Base-by-base conservation (phyloP, 495 filamentous ascomycete genomes). In the Coniosporium apollinis region DNA sequence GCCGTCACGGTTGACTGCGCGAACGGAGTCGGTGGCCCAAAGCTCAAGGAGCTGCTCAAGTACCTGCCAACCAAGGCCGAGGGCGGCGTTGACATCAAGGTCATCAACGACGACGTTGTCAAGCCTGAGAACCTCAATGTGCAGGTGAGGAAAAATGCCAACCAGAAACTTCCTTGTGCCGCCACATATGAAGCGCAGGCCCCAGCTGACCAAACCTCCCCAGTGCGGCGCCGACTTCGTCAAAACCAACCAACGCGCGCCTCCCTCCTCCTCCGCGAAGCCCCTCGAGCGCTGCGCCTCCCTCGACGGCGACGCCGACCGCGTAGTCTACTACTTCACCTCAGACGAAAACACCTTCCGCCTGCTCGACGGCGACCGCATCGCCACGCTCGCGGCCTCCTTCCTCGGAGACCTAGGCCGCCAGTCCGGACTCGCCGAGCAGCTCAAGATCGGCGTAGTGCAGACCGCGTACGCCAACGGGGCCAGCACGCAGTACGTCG, bases 401-500 rank as follows among this genome's bases (percentile, higher is more conserved):
- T 97, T 94, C 65, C 87, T 97, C 41, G 82, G 79, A 20, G 84
- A 94, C 38, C 79, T 94, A 15, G 75, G 79, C 22, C 70, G 74
- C 20, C 73, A 67, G 33, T 78, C 86, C 32, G 85, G 84, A 4
- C 67, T 97, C 18, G 64, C 72, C 25, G 69, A 77, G 13, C 72
- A 82, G 30, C 63, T 96, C 34, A 82, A 75, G 49, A 83, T 94
- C 41, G 87, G 86, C 41, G 82, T 97, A 26, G 75, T 97, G 4
- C 91, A 97, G 57, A 96, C 89, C 4, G 89, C 89, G 14, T 97
- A 97, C 54, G 91, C 89, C 55, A 97, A 97, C 54, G 89, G 91
- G 22, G 72, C 85, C n/a, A 82, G 77, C 52, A 97, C 91, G 10
- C 72, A 79, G 36, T 96, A 93, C 56, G 78, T 97, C 34, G 71